Evolutionary conservation across 768 basidiomycete species (phyloP), one percentile per base, ranked within the genome.

Genomic region (Exidia glandulosa): DNA sequence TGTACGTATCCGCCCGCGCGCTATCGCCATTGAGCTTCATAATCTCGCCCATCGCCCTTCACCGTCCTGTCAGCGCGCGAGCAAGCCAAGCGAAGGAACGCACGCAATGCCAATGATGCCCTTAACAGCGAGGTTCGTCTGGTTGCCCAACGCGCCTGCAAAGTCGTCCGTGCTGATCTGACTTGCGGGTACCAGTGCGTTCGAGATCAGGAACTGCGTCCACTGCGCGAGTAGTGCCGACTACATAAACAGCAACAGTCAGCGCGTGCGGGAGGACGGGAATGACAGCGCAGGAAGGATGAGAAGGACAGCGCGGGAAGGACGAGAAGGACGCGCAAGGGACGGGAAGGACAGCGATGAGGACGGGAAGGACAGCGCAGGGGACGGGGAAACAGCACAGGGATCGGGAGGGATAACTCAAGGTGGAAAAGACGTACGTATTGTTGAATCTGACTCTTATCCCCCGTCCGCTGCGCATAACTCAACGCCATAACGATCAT

Each of bases 401-500:
- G n/a, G n/a, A n/a, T n/a, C n/a, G n/a, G n/a, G n/a, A n/a, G n/a
- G n/a, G n/a, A n/a, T n/a, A n/a, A n/a, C n/a, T n/a, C n/a, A n/a
- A n/a, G n/a, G n/a, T n/a, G n/a, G n/a, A n/a, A n/a, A n/a, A 16
- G 27, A 66, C 76, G 52, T 47, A 77, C 77, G 62, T 79, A 82
- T 64, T 69, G 66, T 19, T 58, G 65, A 56, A 87, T 66, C 56
- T 83, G 77, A 2, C 80, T 79, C n/a, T 59, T 68, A 63, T 85
- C 82, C 14, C 73, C 71, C 0, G 81, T 75, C 63, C 73, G 76
- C 62, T 81, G 82, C 2, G 79, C 79, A 64, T 85, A 82, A 62
- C 79, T 80, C 57, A 85, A 72, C 2, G 83, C 75, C 85, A 86
- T 85, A 68, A 86, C 85, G 6, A 87, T 72, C 83, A 86, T 86